Conservation (phyloP, 2,329 filamentous ascomycete genomes). For the Aspergillus costaricaensis region DNA sequence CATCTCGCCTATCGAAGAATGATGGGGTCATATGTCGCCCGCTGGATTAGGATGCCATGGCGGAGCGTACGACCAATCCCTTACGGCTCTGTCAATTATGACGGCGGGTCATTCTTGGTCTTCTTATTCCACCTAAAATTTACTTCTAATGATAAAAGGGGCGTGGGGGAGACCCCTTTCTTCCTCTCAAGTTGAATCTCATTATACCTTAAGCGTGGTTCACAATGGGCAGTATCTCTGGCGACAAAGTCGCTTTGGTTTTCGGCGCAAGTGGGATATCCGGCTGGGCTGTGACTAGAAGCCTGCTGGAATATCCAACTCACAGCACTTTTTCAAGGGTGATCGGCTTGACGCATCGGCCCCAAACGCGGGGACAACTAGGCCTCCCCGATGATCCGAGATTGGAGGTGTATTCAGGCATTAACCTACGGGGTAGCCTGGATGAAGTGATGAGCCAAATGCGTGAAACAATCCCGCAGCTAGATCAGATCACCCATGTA, state of each 20-base stretch:
- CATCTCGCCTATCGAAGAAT: too few species aligned
- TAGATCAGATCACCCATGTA: conserved; percentile 46
- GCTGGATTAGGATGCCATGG: too few species aligned
- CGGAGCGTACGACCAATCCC: too few species aligned
- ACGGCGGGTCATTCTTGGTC: too few species aligned
- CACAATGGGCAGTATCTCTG: conserved; percentile 3
- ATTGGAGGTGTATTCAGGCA: conserved; percentile 18
- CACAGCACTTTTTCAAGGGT: conserved; percentile 29
- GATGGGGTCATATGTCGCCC: too few species aligned
- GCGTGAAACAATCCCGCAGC: conserved; percentile 37
- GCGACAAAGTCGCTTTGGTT: conserved; percentile 27
- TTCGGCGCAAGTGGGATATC: conserved; percentile 36
- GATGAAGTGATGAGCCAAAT: conserved; percentile 36
- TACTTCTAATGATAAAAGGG: too few species aligned
- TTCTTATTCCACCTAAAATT: too few species aligned
- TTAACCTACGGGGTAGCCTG: conserved; percentile 33
- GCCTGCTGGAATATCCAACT: conserved; percentile 29
- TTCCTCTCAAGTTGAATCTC: not conserved
- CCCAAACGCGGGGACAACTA: conserved; percentile 17
- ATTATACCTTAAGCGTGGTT: not conserved
- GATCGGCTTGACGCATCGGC: conserved; percentile 29
- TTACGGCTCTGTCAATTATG: too few species aligned
- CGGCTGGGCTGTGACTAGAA: conserved; percentile 33
- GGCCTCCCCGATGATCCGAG: conserved; percentile 22
- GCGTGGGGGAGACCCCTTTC: too few species aligned